Conservation (phyloP, 176 grass and related monocot genomes). For the Triticum dicoccoides region DNA sequence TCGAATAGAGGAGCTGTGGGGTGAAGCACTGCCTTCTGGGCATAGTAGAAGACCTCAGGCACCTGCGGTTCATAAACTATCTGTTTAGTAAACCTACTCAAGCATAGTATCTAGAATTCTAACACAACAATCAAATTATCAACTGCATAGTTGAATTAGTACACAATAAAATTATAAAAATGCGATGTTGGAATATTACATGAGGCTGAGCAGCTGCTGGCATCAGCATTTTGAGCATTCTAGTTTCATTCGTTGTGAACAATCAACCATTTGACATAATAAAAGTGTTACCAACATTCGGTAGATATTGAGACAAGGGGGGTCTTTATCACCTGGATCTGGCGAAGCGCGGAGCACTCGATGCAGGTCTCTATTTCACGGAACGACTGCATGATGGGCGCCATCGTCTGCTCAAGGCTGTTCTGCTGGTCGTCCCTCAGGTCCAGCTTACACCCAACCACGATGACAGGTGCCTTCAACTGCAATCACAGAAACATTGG, state of each 20-base stretch:
- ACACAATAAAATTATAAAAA: not conserved
- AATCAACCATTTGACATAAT: not conserved
- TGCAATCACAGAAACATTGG: slow-evolving; percentile 21
- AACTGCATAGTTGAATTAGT: not conserved
- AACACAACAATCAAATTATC: not conserved
- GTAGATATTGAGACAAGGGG: not conserved
- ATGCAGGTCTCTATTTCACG: slow-evolving; percentile 98
- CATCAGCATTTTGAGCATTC: not conserved
- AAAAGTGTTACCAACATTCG: not conserved
- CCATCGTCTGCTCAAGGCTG: slow-evolving; percentile 91
- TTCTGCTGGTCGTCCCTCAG: slow-evolving; percentile 86
- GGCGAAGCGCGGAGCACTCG: slow-evolving; percentile 87
- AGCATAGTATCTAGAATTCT: not conserved
- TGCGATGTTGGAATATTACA: not conserved
- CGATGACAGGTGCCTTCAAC: slow-evolving; percentile 77
- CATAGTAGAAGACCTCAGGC: slow-evolving; percentile 92
- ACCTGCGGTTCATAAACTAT: slow-evolving; percentile 42
- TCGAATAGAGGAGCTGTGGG: slow-evolving; percentile 94
- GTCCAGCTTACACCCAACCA: slow-evolving; percentile 94
- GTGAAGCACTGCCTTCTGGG: slow-evolving; percentile 93
- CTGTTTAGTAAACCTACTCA: not conserved
- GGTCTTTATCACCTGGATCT: slow-evolving; percentile 78
- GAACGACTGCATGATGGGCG: slow-evolving; percentile 91
- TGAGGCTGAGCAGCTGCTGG: not conserved
- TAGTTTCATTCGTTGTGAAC: not conserved